Evolutionary conservation across 2,329 filamentous ascomycete genomes (phyloP).

Genomic region (Arthroderma sp.): DNA sequence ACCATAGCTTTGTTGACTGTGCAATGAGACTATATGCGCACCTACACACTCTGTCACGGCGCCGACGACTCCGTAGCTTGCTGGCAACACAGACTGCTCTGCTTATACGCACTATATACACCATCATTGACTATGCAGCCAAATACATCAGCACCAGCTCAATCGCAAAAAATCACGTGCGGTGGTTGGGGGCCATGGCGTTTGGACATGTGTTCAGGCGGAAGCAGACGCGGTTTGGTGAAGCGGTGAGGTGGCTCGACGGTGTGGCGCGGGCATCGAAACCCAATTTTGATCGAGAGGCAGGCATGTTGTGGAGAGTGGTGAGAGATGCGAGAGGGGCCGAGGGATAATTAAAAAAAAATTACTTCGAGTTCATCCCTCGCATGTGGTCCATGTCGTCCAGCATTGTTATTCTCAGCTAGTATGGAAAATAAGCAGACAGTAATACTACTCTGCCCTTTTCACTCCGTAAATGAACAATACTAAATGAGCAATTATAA

Average conservation of each 20-base stretch:
- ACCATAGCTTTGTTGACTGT: conserved; percentile 61
- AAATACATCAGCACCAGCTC: conserved; percentile 27
- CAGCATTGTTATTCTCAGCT: not conserved
- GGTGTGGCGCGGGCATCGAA: conserved; percentile 31
- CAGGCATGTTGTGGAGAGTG: conserved; percentile 21
- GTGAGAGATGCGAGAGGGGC: conserved; percentile 19
- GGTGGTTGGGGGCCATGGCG: conserved; percentile 55
- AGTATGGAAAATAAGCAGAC: not conserved
- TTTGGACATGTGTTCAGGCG: conserved; percentile 54
- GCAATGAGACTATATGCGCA: conserved; percentile 60
- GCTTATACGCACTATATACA: conserved; percentile 53
- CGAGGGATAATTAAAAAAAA: too few relatives aligned
- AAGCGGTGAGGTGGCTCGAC: conserved; percentile 56
- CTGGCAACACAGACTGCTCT: conserved; percentile 29
- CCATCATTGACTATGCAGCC: conserved; percentile 47
- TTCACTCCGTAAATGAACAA: too few relatives aligned
- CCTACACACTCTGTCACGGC: conserved; percentile 42
- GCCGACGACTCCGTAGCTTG: conserved; percentile 12
- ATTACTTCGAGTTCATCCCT: too few relatives aligned
- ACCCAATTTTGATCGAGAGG: conserved; percentile 22
- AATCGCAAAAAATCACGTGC: conserved; percentile 47
- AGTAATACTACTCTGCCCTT: too few relatives aligned
- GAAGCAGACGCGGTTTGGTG: conserved; percentile 57
- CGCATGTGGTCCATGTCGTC: too few relatives aligned
- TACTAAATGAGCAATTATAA: too few relatives aligned